These are phyloP conservation scores for Populus tomentosa DNA, from an alignment of 441 rosid genomes.

Conservation along the genomic window DNA sequence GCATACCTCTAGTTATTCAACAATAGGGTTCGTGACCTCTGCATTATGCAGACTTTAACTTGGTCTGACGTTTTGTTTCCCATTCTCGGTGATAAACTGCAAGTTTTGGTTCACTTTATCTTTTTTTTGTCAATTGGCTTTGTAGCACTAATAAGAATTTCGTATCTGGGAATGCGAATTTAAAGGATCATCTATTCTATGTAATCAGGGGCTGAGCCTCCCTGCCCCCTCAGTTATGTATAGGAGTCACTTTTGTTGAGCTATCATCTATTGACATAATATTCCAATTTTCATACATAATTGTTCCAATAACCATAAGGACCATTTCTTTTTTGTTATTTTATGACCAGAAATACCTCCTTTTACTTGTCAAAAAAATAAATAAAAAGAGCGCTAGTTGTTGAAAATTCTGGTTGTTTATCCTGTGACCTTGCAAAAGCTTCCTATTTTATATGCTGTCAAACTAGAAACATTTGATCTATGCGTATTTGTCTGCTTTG, in stretches of 20 bases:
- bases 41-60: neutral
- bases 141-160: neutral
- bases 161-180: neutral
- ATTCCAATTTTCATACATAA: neutral
- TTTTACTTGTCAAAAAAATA: neutral
- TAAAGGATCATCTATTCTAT: neutral
- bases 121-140: neutral
- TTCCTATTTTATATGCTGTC: neutral
- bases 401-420: neutral
- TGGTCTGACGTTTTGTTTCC: neutral
- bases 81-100: neutral
- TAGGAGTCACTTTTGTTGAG: neutral
- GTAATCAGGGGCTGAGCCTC: neutral
- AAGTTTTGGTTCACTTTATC: neutral
- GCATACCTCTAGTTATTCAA: neutral
- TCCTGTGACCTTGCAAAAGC: neutral
- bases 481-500: slow-evolving; percentile 1
- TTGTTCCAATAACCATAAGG: neutral
- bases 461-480: neutral
- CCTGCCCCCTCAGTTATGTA: neutral
- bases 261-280: neutral
- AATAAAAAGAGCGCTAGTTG: neutral
- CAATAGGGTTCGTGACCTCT: neutral
- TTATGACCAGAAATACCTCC: neutral
- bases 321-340: neutral